phyloP scores from a whole-genome alignment of 2,329 filamentous ascomycete species.

The Escovopsis sp. region DNA sequence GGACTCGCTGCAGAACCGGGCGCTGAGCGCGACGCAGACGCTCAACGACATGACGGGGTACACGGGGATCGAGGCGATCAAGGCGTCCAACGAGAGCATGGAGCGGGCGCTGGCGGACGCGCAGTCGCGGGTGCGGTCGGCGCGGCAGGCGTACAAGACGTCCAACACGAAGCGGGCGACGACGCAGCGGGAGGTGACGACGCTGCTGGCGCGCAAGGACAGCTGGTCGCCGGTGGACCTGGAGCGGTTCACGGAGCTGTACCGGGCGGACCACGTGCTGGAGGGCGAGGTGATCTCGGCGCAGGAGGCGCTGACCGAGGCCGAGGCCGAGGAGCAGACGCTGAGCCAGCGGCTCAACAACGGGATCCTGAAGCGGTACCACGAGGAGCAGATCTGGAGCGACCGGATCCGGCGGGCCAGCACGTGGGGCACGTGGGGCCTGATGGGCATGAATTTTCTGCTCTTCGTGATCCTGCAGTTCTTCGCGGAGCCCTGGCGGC shows the following conservation, averaged over 20 bases:
- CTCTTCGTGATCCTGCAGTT: constrained; percentile 78
- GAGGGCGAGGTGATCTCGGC: constrained; percentile 68
- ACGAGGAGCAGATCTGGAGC: constrained; percentile 98
- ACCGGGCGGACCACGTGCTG: constrained; percentile 83
- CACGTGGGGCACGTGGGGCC: constrained; percentile 95
- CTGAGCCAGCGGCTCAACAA: constrained; percentile 61
- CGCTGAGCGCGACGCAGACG: constrained; percentile 72
- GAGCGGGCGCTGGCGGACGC: constrained; percentile 44
- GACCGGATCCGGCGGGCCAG: constrained; percentile 92
- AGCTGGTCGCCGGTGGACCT: constrained; percentile 77
- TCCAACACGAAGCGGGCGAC: constrained; percentile 71
- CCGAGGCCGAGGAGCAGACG: constrained; percentile 69
- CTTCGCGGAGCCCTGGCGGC: constrained; percentile 83
- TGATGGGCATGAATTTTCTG: constrained; percentile 94
- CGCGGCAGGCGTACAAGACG: constrained; percentile 66
- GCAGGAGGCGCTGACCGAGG: constrained; percentile 54
- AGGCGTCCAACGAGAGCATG: constrained; percentile 57
- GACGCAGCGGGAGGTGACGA: constrained; percentile 91
- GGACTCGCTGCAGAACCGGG: constrained; percentile 76
- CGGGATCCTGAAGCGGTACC: constrained; percentile 79
- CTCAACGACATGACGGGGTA: constrained; percentile 94
- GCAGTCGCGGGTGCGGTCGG: constrained; percentile 50
- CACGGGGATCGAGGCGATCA: constrained; percentile 75
- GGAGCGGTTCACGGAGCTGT: constrained; percentile 86
- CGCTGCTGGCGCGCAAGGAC: constrained; percentile 84